Base-by-base conservation (phyloP, 371 early-diverging fungal genomes). In the Apophysomyces variabilis region DNA sequence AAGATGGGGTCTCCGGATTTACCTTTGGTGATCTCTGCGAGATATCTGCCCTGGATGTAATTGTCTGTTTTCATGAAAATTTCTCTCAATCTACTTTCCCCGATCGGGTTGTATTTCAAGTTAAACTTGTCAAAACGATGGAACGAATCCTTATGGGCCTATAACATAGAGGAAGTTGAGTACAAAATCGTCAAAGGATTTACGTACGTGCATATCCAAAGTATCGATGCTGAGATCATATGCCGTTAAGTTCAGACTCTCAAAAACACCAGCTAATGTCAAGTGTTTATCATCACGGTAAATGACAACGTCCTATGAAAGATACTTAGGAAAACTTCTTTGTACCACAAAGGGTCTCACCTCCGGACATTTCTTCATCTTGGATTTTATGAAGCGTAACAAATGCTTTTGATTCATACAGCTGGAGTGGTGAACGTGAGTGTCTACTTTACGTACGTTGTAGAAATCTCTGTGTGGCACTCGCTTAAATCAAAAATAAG, bases 391-490 rank as follows among this genome's bases (percentile, higher is more conserved):
- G 69, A 98, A 99, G 37, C 98, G 94, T 32, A 99, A 78, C 64
- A 99, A 72, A 75, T 99, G 99, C 84, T 99, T 99, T 74, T 96
- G 96, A 79, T 99, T 99, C 98, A 99, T 99, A 66, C 96, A 95
- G 12, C 96, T 90, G 4, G 96, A 92, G 72, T 97, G 93, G 67
- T 99, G 99, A 45, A 99, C 93, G 86, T 99, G 99, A 35, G 98
- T 98, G 79, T 99, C 99, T 35, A 97, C 99, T 74, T 99, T 99
- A 62, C 99, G 92, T 26, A 99, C 98, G 67, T 98, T 99, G 84
- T 99, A 99, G 68, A 99, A 97, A 75, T 99, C 99, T 67, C 98
- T 86, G 71, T 97, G 98, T 3, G 98, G 96, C 13, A 96, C 96
- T 32, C 88, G 71, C 86, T 62, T 12, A 26, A 26, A 26, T 26